Percentiles rank a stretch among this genome's conserved stretches.
These are phyloP conservation scores for Hirschfeldia incana DNA, from an alignment of 345 rosid species.

Conservation along the genomic window DNA sequence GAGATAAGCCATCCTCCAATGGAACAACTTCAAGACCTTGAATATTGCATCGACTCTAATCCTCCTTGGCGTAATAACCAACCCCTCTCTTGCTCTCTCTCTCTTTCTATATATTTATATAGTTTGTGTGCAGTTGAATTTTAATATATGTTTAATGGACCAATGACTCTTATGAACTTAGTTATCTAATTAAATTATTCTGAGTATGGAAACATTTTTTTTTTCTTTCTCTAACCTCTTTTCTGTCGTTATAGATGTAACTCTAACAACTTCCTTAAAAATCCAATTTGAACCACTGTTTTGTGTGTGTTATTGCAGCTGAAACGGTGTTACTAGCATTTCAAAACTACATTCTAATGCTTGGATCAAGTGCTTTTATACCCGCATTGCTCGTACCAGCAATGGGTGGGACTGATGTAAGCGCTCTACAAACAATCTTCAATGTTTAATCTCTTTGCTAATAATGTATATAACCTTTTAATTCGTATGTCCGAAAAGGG, in stretches of 20 bases:
- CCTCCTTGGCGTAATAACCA: constrained; percentile 85
- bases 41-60: constrained; percentile 99
- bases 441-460: neutral
- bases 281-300: neutral
- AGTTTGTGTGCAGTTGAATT: constrained; percentile 1
- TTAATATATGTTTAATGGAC: constrained; percentile 5
- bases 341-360: constrained; percentile 90
- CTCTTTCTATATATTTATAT: neutral
- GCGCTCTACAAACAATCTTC: constrained; percentile 22
- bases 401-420: constrained; percentile 89
- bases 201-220: no score
- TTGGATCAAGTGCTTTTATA: constrained; percentile 88
- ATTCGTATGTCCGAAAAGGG: constrained; percentile 45
- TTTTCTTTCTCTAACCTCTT: neutral
- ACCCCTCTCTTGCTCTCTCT: neutral
- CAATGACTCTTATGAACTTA: neutral
- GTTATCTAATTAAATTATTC: neutral
- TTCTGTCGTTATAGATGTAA: neutral
- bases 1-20: constrained; percentile 76
- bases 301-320: constrained; percentile 49
- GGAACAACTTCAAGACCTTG: constrained; percentile 96
- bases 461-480: neutral
- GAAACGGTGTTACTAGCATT: constrained; percentile 79
- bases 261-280: neutral
- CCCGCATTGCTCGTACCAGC: constrained; percentile 76